Evolutionary conservation across 768 basidiomycete genomes (phyloP), one percentile per base, ranked within the genome.

Genomic region (Chalciporus sphaerocephalus): DNA sequence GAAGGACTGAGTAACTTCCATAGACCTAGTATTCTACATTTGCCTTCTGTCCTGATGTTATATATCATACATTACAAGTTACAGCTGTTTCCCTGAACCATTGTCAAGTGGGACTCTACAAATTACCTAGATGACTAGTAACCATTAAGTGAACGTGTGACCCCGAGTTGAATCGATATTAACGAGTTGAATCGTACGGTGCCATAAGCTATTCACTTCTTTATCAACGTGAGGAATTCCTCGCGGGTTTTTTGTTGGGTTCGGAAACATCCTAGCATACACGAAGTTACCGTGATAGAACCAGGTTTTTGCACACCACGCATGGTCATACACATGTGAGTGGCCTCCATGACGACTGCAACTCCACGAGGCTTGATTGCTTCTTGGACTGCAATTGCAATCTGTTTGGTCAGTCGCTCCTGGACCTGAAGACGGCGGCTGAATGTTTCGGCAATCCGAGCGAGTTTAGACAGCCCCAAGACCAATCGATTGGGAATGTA

Each of bases 301-400:
- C 96, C 96, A 2, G 95, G 95, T 69, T 99, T 99, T 70, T 99
- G 96, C 8, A 99, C 96, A 43, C 96, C 96, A 51, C 96, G 87
- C 95, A 98, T 98, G 3, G 95, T 93, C 96, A 99, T 99, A 63
- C 95, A 98, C 67, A 97, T 78, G 69, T 98, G 95, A 18, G 89
- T 90, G 50, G 94, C 94, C 69, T 99, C 95, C 88, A 99, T 98
- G 39, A 99, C 96, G 52, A 99, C 96, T 7, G 96, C 96, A 30
- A 99, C 96, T 36, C 96, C 96, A 57, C 91, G 81, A 40, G 96
- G 96, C 65, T 92, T 86, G 58, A 99, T 97, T 15, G 96, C 96
- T 66, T 99, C 95, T 67, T 96, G 90, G 6, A 99, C 87, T n/a
- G 95, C 92, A 42, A 96, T 79, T 7, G 96, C 96, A 47, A 99